Conservation (phyloP, 1,284 basidiomycete species). For the Anthracocystis panici-leucophaei region DNA sequence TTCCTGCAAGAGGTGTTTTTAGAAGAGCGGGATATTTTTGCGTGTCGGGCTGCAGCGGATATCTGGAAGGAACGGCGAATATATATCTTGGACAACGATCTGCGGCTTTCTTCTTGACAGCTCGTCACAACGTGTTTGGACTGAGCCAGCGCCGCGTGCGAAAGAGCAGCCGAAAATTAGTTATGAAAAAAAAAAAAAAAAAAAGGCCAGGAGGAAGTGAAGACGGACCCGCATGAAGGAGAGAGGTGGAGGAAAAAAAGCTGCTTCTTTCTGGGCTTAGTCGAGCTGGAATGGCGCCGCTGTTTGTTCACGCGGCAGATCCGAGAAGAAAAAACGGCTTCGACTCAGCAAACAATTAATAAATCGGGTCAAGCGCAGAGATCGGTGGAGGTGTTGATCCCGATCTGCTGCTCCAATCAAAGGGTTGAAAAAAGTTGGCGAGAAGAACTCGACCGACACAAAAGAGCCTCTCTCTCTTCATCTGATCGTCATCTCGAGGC, state of each 20-base stretch:
- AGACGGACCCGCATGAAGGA: not conserved
- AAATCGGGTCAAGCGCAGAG: not conserved
- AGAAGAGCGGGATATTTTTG: constrained; percentile 8
- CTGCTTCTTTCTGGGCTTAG: too few relatives aligned
- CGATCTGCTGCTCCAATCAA: not conserved
- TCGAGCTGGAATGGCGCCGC: too few relatives aligned
- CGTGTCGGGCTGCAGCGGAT: constrained; percentile 11
- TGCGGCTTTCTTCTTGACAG: constrained; percentile 22
- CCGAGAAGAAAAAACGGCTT: too few relatives aligned
- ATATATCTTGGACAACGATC: constrained; percentile 33
- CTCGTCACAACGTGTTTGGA: constrained; percentile 23
- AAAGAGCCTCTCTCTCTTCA: not conserved
- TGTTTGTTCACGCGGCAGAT: too few relatives aligned
- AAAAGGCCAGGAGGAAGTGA: not conserved
- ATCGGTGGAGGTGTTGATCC: not conserved
- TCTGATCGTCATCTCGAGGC: constrained; percentile 4
- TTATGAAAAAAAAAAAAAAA: not conserved
- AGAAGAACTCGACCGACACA: constrained; percentile 7
- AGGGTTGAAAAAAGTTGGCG: constrained; percentile 17
- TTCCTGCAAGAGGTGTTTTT: not conserved
- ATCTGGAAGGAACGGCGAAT: constrained; percentile 24
- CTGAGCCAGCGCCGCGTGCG: not conserved
- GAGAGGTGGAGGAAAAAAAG: too few relatives aligned
- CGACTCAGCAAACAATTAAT: not conserved
- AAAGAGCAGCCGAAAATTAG: not conserved